Base-by-base conservation (phyloP, 192 early-diverging fungal genomes). In the Haplosporangium gracile region DNA sequence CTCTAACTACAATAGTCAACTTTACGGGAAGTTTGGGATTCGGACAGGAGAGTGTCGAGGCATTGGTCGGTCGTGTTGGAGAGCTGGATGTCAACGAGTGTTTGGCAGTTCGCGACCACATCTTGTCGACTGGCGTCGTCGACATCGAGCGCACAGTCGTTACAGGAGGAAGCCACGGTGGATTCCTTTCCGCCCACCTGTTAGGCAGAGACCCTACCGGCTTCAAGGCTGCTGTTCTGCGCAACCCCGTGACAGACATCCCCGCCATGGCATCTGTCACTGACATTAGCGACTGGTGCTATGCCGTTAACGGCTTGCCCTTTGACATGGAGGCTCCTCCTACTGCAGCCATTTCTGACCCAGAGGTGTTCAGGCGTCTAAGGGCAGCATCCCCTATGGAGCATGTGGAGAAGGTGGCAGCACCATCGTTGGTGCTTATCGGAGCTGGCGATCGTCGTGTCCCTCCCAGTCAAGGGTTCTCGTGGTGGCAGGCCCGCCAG, bases 1-100 rank as follows among this genome's bases (percentile, higher is more conserved):
- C 29, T 74, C 26, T 4, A 38, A 15, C 49, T 72, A 22, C 55
- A 60, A 32, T 74, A 82, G 92, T 95, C 77, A 97, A 97, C 80
- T 97, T 95, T 82, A 93, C 95, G 4, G 96, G 96, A 22, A 94
- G 94, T 68, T 85, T 92, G 69, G 96, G 96, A 26, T 96, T 91
- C 87, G 96, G 96, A n/a, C 93, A 96, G 74, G 88, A 90, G 45
- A 88, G 90, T 32, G 88, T 96, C 9, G 88, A 94, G 38, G 86
- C 82, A 40, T 87, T 96, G 68, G 81, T 96, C 49, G 95, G 95
- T 34, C 77, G 87, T 26, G 90, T 94, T 72, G 96, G 95, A 38
- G 91, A 93, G 5, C 76, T 94, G 43, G 92, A 96, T 38, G 88
- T 95, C 15, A 88, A 90, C 77, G 94, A 97, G 75, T 92, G 93